These are phyloP conservation scores for Hypoxylon rickii DNA, from an alignment of 495 filamentous ascomycete species.

Conservation along the genomic window DNA sequence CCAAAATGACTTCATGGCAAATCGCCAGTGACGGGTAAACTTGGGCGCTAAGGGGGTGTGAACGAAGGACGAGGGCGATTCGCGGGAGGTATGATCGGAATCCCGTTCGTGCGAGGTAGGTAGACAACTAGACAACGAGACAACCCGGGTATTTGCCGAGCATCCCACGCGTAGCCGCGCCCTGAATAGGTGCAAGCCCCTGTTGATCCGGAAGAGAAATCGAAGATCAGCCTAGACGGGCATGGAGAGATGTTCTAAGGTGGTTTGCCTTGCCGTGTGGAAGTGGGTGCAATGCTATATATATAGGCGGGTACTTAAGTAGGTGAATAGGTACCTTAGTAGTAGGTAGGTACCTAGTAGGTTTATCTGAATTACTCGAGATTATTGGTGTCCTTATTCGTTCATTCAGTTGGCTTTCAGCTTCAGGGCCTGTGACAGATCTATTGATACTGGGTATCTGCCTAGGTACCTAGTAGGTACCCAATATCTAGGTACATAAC, in stretches of 20 bases:
- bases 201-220: constrained; percentile 35
- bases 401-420: not conserved
- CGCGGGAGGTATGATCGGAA: not conserved
- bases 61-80: too few species aligned
- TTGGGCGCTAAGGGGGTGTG: not conserved
- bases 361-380: too few species aligned
- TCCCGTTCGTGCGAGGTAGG: constrained; percentile 36
- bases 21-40: not conserved
- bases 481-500: too few species aligned
- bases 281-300: too few species aligned
- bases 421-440: constrained; percentile 1
- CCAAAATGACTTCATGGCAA: not conserved
- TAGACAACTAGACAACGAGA: too few species aligned
- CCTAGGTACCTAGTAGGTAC: too few species aligned
- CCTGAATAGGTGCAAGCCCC: constrained; percentile 29
- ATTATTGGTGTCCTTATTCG: too few species aligned
- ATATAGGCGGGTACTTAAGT: too few species aligned
- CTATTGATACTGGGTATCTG: too few species aligned
- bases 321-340: too few species aligned
- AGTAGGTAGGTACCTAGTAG: too few species aligned
- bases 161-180: constrained; percentile 33
- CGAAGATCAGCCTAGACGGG: constrained; percentile 21
- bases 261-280: constrained; percentile 8
- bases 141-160: constrained; percentile 37
- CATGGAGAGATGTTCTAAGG: not conserved